These are phyloP conservation scores for Penicillium turbatum DNA, from an alignment of 495 filamentous ascomycete species.

Conservation along the genomic window DNA sequence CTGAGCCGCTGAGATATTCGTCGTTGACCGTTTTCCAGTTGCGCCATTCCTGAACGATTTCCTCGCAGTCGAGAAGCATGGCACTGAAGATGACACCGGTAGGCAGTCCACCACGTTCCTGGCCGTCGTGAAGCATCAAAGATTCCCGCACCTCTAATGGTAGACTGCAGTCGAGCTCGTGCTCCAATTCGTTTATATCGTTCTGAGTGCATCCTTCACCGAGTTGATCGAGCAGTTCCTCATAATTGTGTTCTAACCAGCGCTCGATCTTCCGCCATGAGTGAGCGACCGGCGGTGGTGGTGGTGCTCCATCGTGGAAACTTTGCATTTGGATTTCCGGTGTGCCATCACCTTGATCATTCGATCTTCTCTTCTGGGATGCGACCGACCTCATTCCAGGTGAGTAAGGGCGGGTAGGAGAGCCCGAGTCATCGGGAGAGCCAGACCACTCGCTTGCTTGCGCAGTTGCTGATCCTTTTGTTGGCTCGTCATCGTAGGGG, in stretches of 20 bases:
- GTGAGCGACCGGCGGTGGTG: slow-evolving; percentile 79
- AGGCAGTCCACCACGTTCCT: slow-evolving; percentile 86
- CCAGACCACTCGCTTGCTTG: slow-evolving; percentile 54
- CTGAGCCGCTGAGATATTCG: slow-evolving; percentile 65
- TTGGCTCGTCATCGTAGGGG: slow-evolving; percentile 67
- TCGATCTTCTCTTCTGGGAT: slow-evolving; percentile 53
- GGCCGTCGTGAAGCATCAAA: slow-evolving; percentile 84
- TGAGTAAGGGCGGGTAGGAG: slow-evolving; percentile 68
- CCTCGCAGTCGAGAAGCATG: slow-evolving; percentile 97
- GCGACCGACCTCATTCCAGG: slow-evolving; percentile 79
- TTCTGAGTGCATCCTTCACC: slow-evolving; percentile 88
- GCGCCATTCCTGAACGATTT: slow-evolving; percentile 96
- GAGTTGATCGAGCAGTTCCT: slow-evolving; percentile 88
- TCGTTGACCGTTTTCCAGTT: slow-evolving; percentile 93
- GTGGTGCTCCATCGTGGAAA: slow-evolving; percentile 86
- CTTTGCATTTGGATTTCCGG: slow-evolving; percentile 96
- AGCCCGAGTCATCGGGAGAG: slow-evolving; percentile 54
- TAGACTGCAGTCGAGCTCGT: slow-evolving; percentile 90
- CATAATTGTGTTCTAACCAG: slow-evolving; percentile 93
- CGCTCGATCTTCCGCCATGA: slow-evolving; percentile 91
- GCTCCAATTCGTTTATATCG: slow-evolving; percentile 94
- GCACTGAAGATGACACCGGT: slow-evolving; percentile 89
- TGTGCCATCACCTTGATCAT: slow-evolving; percentile 56
- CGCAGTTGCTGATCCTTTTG: slow-evolving; percentile 50
- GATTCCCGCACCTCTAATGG: slow-evolving; percentile 94